These are phyloP conservation scores for Lobosporangium transversale DNA, from an alignment of 192 early-diverging fungal species.

Conservation along the genomic window DNA sequence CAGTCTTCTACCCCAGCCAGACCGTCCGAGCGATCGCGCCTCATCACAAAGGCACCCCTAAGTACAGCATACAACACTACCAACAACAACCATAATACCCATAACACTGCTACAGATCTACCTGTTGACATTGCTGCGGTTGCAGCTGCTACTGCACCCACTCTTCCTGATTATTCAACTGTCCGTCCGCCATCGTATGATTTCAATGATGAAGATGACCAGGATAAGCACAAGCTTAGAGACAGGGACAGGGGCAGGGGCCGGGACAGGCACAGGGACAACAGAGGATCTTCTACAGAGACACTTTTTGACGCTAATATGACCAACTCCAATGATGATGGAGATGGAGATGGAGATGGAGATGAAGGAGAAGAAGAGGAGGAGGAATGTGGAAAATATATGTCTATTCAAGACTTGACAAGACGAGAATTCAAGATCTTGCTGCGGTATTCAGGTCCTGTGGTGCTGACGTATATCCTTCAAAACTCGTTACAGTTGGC, in stretches of 20 bases:
- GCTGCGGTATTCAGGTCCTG: slow-evolving; percentile 57
- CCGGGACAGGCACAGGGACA: too few species aligned
- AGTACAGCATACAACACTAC: not conserved
- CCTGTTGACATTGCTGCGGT: too few species aligned
- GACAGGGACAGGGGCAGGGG: not conserved
- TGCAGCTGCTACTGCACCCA: too few species aligned
- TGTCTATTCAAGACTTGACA: slow-evolving; percentile 17
- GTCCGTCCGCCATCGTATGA: not conserved
- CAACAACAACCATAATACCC: slow-evolving; percentile 5
- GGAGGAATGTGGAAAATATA: slow-evolving; percentile 3
- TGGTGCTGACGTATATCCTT: slow-evolving; percentile 71
- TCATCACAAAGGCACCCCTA: slow-evolving; percentile 32
- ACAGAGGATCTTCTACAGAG: slow-evolving; percentile 13
- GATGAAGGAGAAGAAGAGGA: not conserved
- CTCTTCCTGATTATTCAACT: not conserved
- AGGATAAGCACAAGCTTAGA: too few species aligned
- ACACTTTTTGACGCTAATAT: slow-evolving; percentile 11
- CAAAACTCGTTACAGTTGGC: slow-evolving; percentile 72
- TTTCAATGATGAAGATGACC: too few species aligned
- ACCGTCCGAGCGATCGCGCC: slow-evolving; percentile 27
- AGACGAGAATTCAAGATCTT: slow-evolving; percentile 39
- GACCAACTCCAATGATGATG: not conserved
- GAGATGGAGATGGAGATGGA: not conserved
- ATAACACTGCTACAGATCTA: slow-evolving; percentile 2
- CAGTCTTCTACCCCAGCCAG: not conserved